Base-by-base conservation (phyloP, 2,329 filamentous ascomycete genomes). In the Trichoderma atroviride region DNA sequence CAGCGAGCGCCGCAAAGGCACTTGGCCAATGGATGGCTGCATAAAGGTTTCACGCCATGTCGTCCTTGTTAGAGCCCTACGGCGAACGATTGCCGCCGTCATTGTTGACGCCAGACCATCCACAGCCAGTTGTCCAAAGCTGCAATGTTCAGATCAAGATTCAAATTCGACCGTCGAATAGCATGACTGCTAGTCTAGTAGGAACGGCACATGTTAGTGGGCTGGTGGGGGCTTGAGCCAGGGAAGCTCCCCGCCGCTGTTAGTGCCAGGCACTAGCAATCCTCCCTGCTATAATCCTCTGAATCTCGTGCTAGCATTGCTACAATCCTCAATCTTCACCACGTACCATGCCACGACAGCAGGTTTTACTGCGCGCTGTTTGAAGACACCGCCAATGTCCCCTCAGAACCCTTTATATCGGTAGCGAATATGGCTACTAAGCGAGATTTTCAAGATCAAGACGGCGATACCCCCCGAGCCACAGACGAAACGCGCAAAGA, bases 351-450 rank as follows among this genome's bases (percentile, higher is more conserved):
- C 1, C 19, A 22, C 33, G 57, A 27, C 62, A 22, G 22, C 22
- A 19, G 10, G 11, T 52, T 22, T n/a, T 19, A 1, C 5, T 31
- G 29, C 31, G 13, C 19, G 31, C 3, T n/a, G 9, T n/a, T 31
- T 11, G 19, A 27, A 19, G 6, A 24, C 2, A 14, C n/a, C 10
- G 10, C 29, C 22, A 24, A 62, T 69, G 58, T 5, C 1, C n/a
- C 14, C 37, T 22, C 16, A 47, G 35, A 58, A 16, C 3, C 5
- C 29, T 33, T 33, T 6, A 47, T 33, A 24, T 53, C 31, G 16
- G 29, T 56, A 59, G 69, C 50, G 53, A 35, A 43, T 43, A 82
- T 82, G 81, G 73, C 78, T 14, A 69, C 74, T 11, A 82, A 82
- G 71, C 75, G 81, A n/a, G 75, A 77, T 2, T 69, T 76, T 31